These are phyloP conservation scores for Chlamydomonas applanata DNA, from an alignment of 139 green algal genomes.

Conservation along the genomic window DNA sequence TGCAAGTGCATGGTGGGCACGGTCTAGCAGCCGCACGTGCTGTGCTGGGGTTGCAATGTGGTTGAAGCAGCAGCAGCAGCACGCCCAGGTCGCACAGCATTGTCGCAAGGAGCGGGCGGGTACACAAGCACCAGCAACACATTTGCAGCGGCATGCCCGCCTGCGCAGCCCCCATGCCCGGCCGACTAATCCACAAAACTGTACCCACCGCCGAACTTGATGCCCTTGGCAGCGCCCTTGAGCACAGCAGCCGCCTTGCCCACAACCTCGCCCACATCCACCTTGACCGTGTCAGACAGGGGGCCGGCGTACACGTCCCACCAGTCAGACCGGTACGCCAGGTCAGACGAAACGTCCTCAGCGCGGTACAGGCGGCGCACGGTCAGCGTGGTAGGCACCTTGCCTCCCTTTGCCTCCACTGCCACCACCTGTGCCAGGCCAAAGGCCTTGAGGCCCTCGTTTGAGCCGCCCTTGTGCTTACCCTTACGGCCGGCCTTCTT, in stretches of 20 bases:
- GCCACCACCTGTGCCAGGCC: conserved; percentile 49
- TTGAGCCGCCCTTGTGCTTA: conserved; percentile 58
- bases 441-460: conserved; percentile 74
- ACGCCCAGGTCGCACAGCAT: too few relatives aligned
- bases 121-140: too few relatives aligned
- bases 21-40: too few relatives aligned
- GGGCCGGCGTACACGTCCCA: conserved; percentile 29
- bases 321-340: conserved; percentile 67
- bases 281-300: neutral
- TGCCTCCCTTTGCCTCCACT: conserved; percentile 16
- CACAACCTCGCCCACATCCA: conserved; percentile 28
- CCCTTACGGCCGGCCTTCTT: conserved; percentile 22
- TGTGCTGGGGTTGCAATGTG: too few relatives aligned
- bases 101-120: too few relatives aligned
- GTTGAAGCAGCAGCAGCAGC: too few relatives aligned
- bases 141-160: too few relatives aligned
- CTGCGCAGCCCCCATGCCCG: too few relatives aligned
- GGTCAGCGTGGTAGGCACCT: neutral
- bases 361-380: conserved; percentile 86
- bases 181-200: too few relatives aligned
- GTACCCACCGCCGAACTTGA: too few relatives aligned
- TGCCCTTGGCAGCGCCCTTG: neutral
- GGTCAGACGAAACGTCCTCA: conserved; percentile 81
- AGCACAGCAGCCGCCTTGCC: conserved; percentile 17
- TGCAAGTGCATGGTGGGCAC: too few relatives aligned